These are phyloP conservation scores for Eucommia ulmoides DNA, from an alignment of 257 asterid species.

Conservation along the genomic window DNA sequence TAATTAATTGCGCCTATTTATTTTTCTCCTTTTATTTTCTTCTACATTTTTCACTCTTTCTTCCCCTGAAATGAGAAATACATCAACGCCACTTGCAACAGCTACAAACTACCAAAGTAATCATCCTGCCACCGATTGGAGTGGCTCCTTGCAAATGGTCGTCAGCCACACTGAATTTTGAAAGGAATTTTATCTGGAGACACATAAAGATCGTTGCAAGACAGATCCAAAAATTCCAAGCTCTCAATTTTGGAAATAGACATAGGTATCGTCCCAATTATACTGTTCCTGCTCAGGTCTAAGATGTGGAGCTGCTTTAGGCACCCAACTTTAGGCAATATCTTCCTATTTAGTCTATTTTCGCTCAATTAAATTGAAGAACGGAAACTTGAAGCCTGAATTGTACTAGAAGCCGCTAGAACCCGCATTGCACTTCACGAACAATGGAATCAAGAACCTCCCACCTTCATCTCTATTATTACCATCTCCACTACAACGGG, in stretches of 20 bases:
- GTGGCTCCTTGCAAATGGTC: constrained; percentile 5
- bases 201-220: constrained; percentile 10
- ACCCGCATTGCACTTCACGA: background rate
- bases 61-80: no score
- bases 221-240: constrained; percentile 11
- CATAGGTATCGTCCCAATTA: constrained; percentile 11
- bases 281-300: constrained; percentile 8
- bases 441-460: background rate
- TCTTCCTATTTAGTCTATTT: constrained; percentile 10
- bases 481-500: no score
- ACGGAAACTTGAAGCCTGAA: constrained; percentile 9
- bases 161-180: constrained; percentile 9
- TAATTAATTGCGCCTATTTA: no score
- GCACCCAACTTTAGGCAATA: constrained; percentile 10
- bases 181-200: no score
- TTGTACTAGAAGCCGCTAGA: constrained; percentile 4
- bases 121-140: constrained; percentile 12
- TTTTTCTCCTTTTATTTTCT: no score
- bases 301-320: constrained; percentile 7
- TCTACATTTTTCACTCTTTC: no score
- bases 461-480: no score
- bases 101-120: no score
- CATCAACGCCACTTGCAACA: no score
- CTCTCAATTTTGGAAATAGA: constrained; percentile 4
- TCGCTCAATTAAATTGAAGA: constrained; percentile 10